Conservation (phyloP, 257 asterid genomes). For the Gardenia jasminoides region DNA sequence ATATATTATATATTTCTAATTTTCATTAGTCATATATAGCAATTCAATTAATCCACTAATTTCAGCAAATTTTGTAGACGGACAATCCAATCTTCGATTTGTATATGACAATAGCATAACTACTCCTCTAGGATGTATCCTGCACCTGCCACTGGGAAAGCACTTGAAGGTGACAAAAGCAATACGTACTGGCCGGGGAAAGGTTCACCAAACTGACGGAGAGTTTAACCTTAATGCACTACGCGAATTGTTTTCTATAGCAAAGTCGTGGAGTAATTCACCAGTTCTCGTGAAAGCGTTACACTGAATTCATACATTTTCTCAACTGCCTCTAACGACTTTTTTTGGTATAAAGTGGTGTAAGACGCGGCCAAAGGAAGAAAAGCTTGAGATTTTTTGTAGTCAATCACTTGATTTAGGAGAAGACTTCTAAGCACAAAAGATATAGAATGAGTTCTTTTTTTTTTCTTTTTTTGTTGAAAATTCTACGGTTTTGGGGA, state of each 20-base stretch:
- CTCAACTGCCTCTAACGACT: slow-evolving; percentile 15
- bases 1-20: too few species aligned
- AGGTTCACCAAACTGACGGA: neutral
- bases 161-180: too few species aligned
- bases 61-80: too few species aligned
- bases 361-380: neutral
- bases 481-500: neutral
- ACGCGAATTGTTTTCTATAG: neutral
- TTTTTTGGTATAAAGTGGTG: too few species aligned
- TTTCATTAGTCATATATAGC: too few species aligned
- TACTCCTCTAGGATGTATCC: too few species aligned
- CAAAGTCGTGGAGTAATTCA: slow-evolving; percentile 12
- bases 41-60: too few species aligned
- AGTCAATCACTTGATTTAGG: neutral
- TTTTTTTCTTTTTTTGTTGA: neutral
- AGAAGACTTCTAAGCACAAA: neutral
- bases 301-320: neutral
- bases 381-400: neutral
- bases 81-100: too few species aligned
- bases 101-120: too few species aligned
- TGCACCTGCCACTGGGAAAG: too few species aligned
- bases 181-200: too few species aligned
- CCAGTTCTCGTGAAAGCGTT: neutral
- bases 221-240: neutral
- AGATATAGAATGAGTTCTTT: neutral